A percentile compares a stretch with the other conserved stretches of the same genome.
Conservation (phyloP, 2,329 filamentous ascomycete genomes). For the Penicillium psychrosexuale region DNA sequence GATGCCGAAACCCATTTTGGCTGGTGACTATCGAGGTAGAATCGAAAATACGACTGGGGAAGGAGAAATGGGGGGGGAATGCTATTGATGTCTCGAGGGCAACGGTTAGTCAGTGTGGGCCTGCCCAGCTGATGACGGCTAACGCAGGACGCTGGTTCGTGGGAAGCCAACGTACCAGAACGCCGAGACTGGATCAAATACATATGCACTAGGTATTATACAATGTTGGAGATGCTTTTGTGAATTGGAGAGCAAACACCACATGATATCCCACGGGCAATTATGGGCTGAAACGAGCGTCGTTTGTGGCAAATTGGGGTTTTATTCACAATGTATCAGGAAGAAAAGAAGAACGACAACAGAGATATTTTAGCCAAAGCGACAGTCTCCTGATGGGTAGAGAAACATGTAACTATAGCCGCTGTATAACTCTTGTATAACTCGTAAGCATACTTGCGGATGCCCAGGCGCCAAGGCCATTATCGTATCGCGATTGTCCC, state of each 20-base stretch:
- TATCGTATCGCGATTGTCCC: constrained; percentile 8
- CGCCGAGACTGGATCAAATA: not conserved
- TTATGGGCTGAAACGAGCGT: not conserved
- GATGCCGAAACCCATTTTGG: constrained; percentile 45
- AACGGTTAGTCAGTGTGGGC: constrained; percentile 26
- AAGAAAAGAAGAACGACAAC: not conserved
- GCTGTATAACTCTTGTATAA: not conserved
- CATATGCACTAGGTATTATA: not conserved
- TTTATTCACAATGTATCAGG: not conserved
- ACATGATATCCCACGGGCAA: not conserved
- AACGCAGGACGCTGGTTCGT: constrained; percentile 19
- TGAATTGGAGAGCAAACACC: not conserved
- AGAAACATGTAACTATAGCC: not conserved
- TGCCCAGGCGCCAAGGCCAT: constrained; percentile 3
- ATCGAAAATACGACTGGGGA: constrained; percentile 2
- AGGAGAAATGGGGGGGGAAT: constrained; percentile 2
- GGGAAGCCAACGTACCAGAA: not conserved
- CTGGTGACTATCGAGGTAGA: constrained; percentile 12
- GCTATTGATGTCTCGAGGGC: constrained; percentile 12
- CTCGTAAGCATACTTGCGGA: not conserved
- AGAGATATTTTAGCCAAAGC: not conserved
- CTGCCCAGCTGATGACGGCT: constrained; percentile 19
- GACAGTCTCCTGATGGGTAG: not conserved
- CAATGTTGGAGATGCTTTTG: not conserved
- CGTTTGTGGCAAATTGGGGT: not conserved